A percentile compares a stretch with the other conserved stretches of the same genome.
Evolutionary conservation across 2,329 filamentous ascomycete species (phyloP).

Genomic region (Bipolaris cookei): DNA sequence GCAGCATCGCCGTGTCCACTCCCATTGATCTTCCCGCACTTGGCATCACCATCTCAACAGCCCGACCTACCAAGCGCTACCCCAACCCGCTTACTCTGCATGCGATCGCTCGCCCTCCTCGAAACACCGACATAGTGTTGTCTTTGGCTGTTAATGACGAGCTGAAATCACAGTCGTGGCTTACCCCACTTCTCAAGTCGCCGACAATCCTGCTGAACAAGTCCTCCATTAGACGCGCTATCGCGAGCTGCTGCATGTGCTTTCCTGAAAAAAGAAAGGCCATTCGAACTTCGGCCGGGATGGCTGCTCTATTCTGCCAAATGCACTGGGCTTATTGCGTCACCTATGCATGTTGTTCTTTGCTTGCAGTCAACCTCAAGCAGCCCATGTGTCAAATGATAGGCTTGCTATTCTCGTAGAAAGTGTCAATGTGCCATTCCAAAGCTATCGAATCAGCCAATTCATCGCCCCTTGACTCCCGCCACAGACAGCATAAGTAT

Average conservation of each 20-base stretch:
- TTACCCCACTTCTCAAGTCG: conserved; percentile 11
- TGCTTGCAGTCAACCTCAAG: conserved; percentile 3
- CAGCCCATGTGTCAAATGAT: conserved; percentile 1
- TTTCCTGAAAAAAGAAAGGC: conserved; percentile 6
- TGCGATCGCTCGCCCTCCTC: conserved; percentile 1
- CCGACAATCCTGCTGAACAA: conserved; percentile 6
- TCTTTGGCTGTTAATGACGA: conserved; percentile 1
- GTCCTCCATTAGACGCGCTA: conserved; percentile 1
- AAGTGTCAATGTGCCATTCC: background rate
- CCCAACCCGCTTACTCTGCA: background rate
- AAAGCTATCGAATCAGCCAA: background rate
- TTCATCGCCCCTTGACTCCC: background rate
- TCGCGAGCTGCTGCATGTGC: conserved; percentile 7
- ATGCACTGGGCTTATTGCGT: conserved; percentile 4
- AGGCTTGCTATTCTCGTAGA: background rate
- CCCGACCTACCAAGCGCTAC: conserved; percentile 1
- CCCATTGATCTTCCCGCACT: conserved; percentile 14
- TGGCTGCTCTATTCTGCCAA: background rate
- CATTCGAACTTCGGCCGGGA: conserved; percentile 1
- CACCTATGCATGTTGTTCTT: conserved; percentile 2
- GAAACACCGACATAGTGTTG: background rate
- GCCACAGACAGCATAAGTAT: conserved; percentile 13
- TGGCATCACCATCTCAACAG: conserved; percentile 7
- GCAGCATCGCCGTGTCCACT: conserved; percentile 11
- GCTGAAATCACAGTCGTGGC: conserved; percentile 5